Evolutionary conservation across 192 early-diverging fungal genomes (phyloP).

Genomic region (Backusella tarrabulga): DNA sequence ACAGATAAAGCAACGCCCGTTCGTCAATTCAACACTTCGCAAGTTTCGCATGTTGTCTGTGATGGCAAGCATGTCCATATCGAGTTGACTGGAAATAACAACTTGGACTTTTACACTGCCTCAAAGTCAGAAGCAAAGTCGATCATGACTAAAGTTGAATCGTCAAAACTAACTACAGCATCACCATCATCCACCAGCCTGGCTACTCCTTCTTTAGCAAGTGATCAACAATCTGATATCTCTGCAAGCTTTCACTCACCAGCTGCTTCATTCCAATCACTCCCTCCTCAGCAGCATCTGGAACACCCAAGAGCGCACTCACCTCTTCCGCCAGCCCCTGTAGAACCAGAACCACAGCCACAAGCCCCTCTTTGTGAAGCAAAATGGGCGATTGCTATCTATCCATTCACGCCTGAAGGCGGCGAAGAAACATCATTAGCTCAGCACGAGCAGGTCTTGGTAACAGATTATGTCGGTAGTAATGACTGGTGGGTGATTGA

Average conservation of each 20-base stretch:
- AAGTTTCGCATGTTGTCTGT: slow-evolving; percentile 53
- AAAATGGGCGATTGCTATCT: slow-evolving; percentile 58
- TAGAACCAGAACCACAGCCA: background rate
- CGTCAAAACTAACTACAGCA: slow-evolving; percentile 16
- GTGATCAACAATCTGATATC: background rate
- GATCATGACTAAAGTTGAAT: slow-evolving; percentile 62
- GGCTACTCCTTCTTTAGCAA: background rate
- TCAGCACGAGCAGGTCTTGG: slow-evolving; percentile 80
- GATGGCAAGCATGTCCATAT: slow-evolving; percentile 65
- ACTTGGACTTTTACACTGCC: slow-evolving; percentile 62
- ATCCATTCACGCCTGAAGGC: slow-evolving; percentile 81
- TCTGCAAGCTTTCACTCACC: background rate
- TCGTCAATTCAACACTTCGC: slow-evolving; percentile 53
- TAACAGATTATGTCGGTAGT: slow-evolving; percentile 80
- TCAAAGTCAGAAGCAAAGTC: slow-evolving; percentile 67
- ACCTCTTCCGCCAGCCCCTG: background rate
- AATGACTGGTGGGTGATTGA: slow-evolving; percentile 89
- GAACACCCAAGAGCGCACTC: slow-evolving; percentile 2
- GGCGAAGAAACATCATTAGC: slow-evolving; percentile 83
- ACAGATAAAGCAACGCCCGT: slow-evolving; percentile 62
- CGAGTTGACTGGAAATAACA: slow-evolving; percentile 58
- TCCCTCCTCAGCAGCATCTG: background rate
- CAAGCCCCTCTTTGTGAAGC: slow-evolving; percentile 14
- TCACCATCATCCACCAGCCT: background rate
- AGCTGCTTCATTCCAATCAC: background rate